These are phyloP conservation scores for Irpex sp. DNA, from an alignment of 1,284 basidiomycete species.

Conservation along the genomic window DNA sequence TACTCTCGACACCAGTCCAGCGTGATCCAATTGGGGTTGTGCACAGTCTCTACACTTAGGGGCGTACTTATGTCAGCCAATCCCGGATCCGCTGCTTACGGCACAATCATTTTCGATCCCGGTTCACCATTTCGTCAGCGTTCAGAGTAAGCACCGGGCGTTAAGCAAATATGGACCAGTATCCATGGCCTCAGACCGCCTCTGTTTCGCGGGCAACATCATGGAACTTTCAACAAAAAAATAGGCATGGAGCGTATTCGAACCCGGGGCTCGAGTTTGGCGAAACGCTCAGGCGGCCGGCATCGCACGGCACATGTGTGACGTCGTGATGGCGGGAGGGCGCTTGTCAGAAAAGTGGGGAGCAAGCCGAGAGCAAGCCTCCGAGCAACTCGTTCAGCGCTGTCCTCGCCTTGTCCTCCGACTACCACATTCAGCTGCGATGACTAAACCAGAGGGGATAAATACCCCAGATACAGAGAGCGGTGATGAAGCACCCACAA, in stretches of 20 bases:
- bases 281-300: neutral
- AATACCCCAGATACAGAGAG: neutral
- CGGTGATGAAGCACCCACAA: slow-evolving; percentile 3
- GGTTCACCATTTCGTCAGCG: too few relatives aligned
- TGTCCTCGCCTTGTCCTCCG: neutral
- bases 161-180: too few relatives aligned
- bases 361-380: too few relatives aligned
- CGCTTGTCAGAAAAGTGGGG: neutral
- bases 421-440: slow-evolving; percentile 18
- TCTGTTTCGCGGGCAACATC: neutral
- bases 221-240: neutral
- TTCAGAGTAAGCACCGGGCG: too few relatives aligned
- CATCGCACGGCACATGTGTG: neutral
- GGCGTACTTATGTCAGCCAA: too few relatives aligned
- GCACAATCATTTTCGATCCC: too few relatives aligned
- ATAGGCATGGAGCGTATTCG: neutral
- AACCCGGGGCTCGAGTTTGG: neutral
- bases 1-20: too few relatives aligned
- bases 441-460: slow-evolving; percentile 3
- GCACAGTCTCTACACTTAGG: too few relatives aligned
- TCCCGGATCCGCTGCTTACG: too few relatives aligned
- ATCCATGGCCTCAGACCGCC: too few relatives aligned
- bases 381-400: neutral
- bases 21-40: too few relatives aligned
- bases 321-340: neutral